Percentiles rank a stretch among this genome's conserved stretches.
Conservation (phyloP, 2,329 filamentous ascomycete genomes). For the Pseudogymnoascus pannorum region DNA sequence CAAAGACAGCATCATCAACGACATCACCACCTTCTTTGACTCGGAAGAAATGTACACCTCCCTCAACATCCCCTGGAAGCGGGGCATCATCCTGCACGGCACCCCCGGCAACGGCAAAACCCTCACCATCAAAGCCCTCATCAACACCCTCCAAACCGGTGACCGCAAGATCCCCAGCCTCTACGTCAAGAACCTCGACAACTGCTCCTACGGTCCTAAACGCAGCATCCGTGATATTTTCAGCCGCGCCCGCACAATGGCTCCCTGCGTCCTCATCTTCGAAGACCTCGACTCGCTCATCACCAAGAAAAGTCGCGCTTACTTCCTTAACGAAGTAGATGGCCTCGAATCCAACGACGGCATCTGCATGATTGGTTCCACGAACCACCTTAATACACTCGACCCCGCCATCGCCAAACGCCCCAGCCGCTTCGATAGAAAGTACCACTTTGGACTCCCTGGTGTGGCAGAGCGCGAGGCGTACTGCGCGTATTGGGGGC, state of each 20-base stretch:
- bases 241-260: conserved; percentile 49
- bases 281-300: conserved; percentile 66
- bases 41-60: conserved; percentile 49
- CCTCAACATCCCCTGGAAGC: conserved; percentile 63
- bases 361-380: conserved; percentile 61
- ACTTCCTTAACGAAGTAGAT: conserved; percentile 68
- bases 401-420: conserved; percentile 62
- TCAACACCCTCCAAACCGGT: conserved; percentile 50
- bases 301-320: conserved; percentile 50
- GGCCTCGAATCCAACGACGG: conserved; percentile 63
- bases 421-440: conserved; percentile 59
- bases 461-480: conserved; percentile 44
- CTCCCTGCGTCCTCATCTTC: conserved; percentile 64
- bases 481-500: conserved; percentile 58
- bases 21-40: conserved; percentile 59
- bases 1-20: conserved; percentile 56
- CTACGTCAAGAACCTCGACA: conserved; percentile 48
- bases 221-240: conserved; percentile 46
- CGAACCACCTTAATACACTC: conserved; percentile 57
- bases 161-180: conserved; percentile 47
- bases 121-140: conserved; percentile 63
- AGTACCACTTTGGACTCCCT: conserved; percentile 57
- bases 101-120: conserved; percentile 63
- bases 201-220: conserved; percentile 48
- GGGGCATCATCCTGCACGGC: conserved; percentile 61